Base-by-base conservation (phyloP, 192 early-diverging fungal species). In the Ambispora gerdemannii region DNA sequence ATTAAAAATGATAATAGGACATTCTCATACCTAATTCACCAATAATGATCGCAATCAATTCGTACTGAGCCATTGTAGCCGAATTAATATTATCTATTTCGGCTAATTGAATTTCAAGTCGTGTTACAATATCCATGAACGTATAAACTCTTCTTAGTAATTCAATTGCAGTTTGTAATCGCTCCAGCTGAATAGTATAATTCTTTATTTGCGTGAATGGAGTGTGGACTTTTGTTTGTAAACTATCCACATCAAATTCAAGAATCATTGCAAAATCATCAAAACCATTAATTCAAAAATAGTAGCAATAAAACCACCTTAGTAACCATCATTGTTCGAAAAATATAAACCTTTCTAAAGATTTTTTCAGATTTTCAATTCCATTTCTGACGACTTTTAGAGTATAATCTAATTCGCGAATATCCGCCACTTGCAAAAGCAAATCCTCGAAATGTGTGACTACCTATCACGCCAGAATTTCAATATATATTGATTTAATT, bases 361-460 rank as follows among this genome's bases (percentile, higher is more conserved):
- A 89, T 27, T 58, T 31, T 28, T 84, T 90, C n/a, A 90, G 66
- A 4, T 75, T 72, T 8, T 68, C 61, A 43, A 90, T 78, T 50
- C 82, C 80, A 22, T 78, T 70, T 64, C 85, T 79, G 8, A 90
- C 85, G 6, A 77, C 79, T 20, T 68, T 61, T 33, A 91, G 68
- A 0, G 81, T 73, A 1, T 64, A 74, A 34, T 89, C 88, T 35
- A 91, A 70, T n/a, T 83, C 77, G 47, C 84, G 80, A 19, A 90
- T 82, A 10, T 87, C 88, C 32, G 86, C 81, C 10, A 88, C 86
- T 75, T 91, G 88, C 11, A 83, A 78, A 30, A 91, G 62, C 3
- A 91, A 74, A 55, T 82, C 88, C 71, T 90, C 88, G 63, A 90
- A 88, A 60, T 91, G 81, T 2, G 72, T 71, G 3, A 86, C 79